phyloP scores from a whole-genome alignment of 1,284 basidiomycete genomes.

The Microbotryum saponariae region DNA sequence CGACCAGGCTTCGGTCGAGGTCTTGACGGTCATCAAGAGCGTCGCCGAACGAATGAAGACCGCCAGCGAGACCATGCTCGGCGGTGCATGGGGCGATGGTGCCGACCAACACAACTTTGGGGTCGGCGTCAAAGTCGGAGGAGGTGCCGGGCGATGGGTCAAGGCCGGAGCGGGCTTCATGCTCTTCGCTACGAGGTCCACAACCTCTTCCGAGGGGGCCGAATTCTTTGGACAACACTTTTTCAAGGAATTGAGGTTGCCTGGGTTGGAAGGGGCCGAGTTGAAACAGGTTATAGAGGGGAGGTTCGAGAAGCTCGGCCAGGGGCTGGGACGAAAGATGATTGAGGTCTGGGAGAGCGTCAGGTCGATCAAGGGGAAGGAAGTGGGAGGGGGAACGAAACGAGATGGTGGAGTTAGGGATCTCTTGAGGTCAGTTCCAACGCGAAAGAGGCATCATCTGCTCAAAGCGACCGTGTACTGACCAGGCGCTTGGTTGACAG shows the following conservation, averaged over 20 bases:
- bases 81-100: slow-evolving; percentile 58
- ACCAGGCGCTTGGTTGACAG: slow-evolving; percentile 42
- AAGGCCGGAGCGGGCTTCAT: slow-evolving; percentile 42
- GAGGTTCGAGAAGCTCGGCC: slow-evolving; percentile 57
- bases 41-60: slow-evolving; percentile 44
- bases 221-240: slow-evolving; percentile 73
- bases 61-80: slow-evolving; percentile 41
- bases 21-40: slow-evolving; percentile 73
- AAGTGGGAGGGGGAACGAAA: slow-evolving; percentile 41
- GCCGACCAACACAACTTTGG: slow-evolving; percentile 53
- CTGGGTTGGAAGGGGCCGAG: slow-evolving; percentile 58
- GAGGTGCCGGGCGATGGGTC: slow-evolving; percentile 39
- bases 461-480: neutral
- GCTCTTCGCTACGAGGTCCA: slow-evolving; percentile 40
- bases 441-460: neutral
- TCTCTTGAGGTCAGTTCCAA: slow-evolving; percentile 49
- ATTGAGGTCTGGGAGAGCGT: slow-evolving; percentile 57
- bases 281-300: slow-evolving; percentile 59
- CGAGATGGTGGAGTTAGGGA: slow-evolving; percentile 67
- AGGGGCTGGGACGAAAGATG: slow-evolving; percentile 47
- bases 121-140: slow-evolving; percentile 55
- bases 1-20: slow-evolving; percentile 77
- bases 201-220: neutral
- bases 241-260: slow-evolving; percentile 62
- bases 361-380: slow-evolving; percentile 38